phyloP scores from a whole-genome alignment of 208 protist species.

The Trypanosoma boissoni region DNA sequence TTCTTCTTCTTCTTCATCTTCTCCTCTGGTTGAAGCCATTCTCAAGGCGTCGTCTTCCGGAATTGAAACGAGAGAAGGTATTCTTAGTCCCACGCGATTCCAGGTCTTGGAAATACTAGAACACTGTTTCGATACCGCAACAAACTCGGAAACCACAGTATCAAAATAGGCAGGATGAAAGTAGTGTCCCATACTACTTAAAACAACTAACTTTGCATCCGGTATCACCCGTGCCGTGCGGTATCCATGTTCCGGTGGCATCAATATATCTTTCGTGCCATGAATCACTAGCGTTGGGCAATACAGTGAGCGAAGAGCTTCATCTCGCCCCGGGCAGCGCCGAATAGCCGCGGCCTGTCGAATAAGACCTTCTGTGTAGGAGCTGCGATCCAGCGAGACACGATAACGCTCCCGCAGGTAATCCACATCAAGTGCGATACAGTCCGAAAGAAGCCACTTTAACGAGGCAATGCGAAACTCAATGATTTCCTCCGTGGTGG shows the following conservation, averaged over 20 bases:
- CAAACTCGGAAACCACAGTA: constrained; percentile 38
- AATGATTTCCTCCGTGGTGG: constrained; percentile 62
- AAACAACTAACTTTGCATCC: constrained; percentile 48
- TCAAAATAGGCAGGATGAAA: constrained; percentile 75
- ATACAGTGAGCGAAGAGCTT: constrained; percentile 30
- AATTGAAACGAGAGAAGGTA: neutral
- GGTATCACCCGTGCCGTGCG: constrained; percentile 64
- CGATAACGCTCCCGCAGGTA: constrained; percentile 63
- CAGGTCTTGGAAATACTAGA: neutral
- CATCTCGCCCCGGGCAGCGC: constrained; percentile 46
- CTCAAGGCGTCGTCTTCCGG: too few species aligned
- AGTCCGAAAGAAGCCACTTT: constrained; percentile 38
- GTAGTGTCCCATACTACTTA: constrained; percentile 83
- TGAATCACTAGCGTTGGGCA: constrained; percentile 72
- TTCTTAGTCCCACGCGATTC: neutral
- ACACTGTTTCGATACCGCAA: constrained; percentile 10
- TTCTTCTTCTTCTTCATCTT: too few species aligned
- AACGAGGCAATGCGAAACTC: constrained; percentile 61
- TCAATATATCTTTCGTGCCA: constrained; percentile 67
- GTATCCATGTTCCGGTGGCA: constrained; percentile 66
- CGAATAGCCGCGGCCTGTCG: constrained; percentile 69
- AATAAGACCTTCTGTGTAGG: constrained; percentile 55
- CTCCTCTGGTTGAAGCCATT: too few species aligned
- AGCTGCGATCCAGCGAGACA: constrained; percentile 53
- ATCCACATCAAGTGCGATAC: constrained; percentile 48